Evolutionary conservation across 2,329 filamentous ascomycete species (phyloP).

Genomic region (Venturiaceae sp.): DNA sequence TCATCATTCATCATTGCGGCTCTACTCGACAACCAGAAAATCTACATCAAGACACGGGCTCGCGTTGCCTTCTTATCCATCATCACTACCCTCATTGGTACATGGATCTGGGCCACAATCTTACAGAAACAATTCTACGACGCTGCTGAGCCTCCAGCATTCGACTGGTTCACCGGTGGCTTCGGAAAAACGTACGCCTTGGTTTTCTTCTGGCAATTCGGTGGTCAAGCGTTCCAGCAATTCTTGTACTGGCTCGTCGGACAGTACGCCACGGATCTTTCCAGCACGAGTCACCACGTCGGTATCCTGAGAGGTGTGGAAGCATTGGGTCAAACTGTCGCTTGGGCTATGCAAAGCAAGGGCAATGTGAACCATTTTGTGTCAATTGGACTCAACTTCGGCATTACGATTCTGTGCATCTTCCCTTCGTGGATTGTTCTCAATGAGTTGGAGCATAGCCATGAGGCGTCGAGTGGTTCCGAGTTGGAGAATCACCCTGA

Average conservation of each 20-base stretch:
- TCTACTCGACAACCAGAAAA: conserved; percentile 21
- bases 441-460: too few species aligned
- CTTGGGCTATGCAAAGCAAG: conserved; percentile 26
- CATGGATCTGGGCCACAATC: conserved; percentile 25
- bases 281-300: conserved; percentile 22
- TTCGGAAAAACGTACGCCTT: conserved; percentile 24
- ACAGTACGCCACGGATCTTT: conserved; percentile 24
- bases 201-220: conserved; percentile 26
- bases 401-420: too few species aligned
- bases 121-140: conserved; percentile 23
- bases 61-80: conserved; percentile 20
- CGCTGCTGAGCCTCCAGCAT: conserved; percentile 16
- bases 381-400: conserved; percentile 26
- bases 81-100: conserved; percentile 20
- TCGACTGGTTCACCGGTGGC: conserved; percentile 24
- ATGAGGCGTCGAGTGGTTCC: too few species aligned
- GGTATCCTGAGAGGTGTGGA: conserved; percentile 25
- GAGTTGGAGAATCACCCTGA: too few species aligned
- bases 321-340: conserved; percentile 24
- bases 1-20: conserved; percentile 23
- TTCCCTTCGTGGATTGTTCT: too few species aligned
- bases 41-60: conserved; percentile 23
- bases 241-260: conserved; percentile 26
- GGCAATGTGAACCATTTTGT: conserved; percentile 26
- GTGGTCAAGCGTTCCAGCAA: conserved; percentile 25